A percentile compares a stretch with the other conserved stretches of the same genome.
Conservation (phyloP, 768 basidiomycete genomes). For the Tricholoma bakamatsutake region DNA sequence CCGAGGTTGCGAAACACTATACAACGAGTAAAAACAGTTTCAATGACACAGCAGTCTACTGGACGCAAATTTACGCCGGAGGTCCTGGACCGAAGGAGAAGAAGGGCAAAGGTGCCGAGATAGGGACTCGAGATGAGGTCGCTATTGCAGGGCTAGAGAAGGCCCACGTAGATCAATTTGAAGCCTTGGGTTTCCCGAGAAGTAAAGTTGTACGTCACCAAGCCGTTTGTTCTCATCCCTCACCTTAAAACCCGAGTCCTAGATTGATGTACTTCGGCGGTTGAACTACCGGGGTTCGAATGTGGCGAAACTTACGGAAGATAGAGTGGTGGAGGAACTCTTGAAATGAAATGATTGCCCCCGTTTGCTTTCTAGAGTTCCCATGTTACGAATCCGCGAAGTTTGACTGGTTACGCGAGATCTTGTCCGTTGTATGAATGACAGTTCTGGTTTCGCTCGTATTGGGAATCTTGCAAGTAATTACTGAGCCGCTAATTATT, state of each 20-base stretch:
- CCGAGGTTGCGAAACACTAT: conserved; percentile 96
- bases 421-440: background rate
- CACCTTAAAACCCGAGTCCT: conserved; percentile 4
- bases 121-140: conserved; percentile 45
- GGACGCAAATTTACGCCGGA: conserved; percentile 90
- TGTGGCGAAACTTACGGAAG: conserved; percentile 73
- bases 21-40: conserved; percentile 84
- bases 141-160: conserved; percentile 80
- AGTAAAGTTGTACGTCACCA: conserved; percentile 71
- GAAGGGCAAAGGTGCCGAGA: conserved; percentile 34
- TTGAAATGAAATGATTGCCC: conserved; percentile 45
- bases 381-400: background rate
- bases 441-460: background rate
- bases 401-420: background rate
- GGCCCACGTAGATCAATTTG: conserved; percentile 81
- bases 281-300: conserved; percentile 86
- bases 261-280: conserved; percentile 87
- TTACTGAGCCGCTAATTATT: background rate
- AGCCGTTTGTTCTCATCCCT: background rate
- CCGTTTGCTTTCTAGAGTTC: background rate
- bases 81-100: conserved; percentile 50
- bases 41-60: conserved; percentile 88
- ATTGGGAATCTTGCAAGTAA: background rate
- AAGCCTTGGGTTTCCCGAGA: conserved; percentile 75
- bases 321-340: conserved; percentile 81